These are phyloP conservation scores for Rhizopogon vesiculosus DNA, from an alignment of 768 basidiomycete species.

Conservation along the genomic window DNA sequence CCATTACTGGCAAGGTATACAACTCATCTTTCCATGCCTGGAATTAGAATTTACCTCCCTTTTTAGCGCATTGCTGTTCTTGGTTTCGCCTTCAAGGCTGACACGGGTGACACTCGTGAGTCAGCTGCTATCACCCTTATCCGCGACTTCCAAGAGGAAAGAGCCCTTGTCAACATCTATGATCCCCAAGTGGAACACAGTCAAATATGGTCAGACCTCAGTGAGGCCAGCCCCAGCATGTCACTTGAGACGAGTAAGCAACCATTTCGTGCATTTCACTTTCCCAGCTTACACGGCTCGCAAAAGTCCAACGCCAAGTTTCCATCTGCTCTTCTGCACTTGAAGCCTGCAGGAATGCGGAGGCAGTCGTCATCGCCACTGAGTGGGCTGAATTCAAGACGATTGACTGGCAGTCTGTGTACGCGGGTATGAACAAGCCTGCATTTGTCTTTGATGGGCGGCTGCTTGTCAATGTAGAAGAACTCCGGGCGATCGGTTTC, in stretches of 20 bases:
- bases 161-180: constrained; percentile 82
- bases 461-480: constrained; percentile 76
- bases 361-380: constrained; percentile 93
- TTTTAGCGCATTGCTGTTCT: constrained; percentile 87
- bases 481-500: constrained; percentile 86
- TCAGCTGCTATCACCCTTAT: constrained; percentile 93
- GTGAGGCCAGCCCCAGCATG: constrained; percentile 60
- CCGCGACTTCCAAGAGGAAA: constrained; percentile 89
- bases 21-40: background rate
- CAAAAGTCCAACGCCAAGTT: constrained; percentile 82
- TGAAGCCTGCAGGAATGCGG: constrained; percentile 84
- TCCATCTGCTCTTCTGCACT: constrained; percentile 72
- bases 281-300: background rate
- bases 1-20: constrained; percentile 87
- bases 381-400: constrained; percentile 97
- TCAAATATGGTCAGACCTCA: constrained; percentile 85
- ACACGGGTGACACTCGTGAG: constrained; percentile 98
- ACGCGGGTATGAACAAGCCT: constrained; percentile 92
- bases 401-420: constrained; percentile 87
- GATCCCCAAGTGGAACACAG: constrained; percentile 83
- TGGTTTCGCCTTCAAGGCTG: constrained; percentile 99
- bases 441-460: constrained; percentile 97
- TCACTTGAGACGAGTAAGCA: constrained; percentile 66
- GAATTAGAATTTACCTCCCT: background rate
- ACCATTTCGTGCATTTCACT: background rate